Evolutionary conservation across 164 flowering plant species (phyloP).

Genomic region (Akebia trifoliata): DNA sequence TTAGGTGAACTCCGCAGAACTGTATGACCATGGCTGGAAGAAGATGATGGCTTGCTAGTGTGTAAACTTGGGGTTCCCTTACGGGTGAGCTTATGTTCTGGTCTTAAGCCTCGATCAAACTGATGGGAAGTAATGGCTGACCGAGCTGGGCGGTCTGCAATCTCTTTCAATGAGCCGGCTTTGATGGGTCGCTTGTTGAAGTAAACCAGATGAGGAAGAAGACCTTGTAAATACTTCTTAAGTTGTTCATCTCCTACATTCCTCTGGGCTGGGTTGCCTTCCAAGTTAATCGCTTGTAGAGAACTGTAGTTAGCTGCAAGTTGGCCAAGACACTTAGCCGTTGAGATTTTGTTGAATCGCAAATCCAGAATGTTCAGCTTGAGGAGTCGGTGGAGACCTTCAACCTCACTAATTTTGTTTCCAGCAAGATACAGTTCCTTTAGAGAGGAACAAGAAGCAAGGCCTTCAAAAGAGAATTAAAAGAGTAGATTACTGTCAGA

Average conservation of each 20-base stretch:
- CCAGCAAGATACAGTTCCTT: slow-evolving; percentile 93
- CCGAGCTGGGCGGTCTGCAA: slow-evolving; percentile 60
- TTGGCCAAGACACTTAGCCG: slow-evolving; percentile 85
- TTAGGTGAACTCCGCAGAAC: slow-evolving; percentile 43
- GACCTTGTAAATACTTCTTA: slow-evolving; percentile 67
- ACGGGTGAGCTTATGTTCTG: too few species aligned
- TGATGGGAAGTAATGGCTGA: slow-evolving; percentile 43
- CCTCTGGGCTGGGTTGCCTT: slow-evolving; percentile 95
- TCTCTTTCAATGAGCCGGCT: slow-evolving; percentile 58
- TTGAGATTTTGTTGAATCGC: slow-evolving; percentile 89
- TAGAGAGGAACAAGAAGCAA: slow-evolving; percentile 80
- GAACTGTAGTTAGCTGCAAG: slow-evolving; percentile 93
- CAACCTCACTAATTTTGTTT: slow-evolving; percentile 90
- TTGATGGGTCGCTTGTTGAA: slow-evolving; percentile 65
- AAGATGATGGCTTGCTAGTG: slow-evolving; percentile 31
- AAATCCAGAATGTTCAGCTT: slow-evolving; percentile 75
- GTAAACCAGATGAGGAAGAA: slow-evolving; percentile 76
- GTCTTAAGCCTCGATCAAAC: too few species aligned
- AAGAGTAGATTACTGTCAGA: not conserved
- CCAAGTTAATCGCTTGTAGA: slow-evolving; percentile 81
- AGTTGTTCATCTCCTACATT: slow-evolving; percentile 92
- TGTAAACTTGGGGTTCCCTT: slow-evolving; percentile 42
- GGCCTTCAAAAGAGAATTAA: slow-evolving; percentile 37
- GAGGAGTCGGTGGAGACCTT: slow-evolving; percentile 94
- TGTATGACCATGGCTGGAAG: slow-evolving; percentile 41